Base-by-base conservation (phyloP, 192 early-diverging fungal genomes). In the Umbelopsis sp. region DNA sequence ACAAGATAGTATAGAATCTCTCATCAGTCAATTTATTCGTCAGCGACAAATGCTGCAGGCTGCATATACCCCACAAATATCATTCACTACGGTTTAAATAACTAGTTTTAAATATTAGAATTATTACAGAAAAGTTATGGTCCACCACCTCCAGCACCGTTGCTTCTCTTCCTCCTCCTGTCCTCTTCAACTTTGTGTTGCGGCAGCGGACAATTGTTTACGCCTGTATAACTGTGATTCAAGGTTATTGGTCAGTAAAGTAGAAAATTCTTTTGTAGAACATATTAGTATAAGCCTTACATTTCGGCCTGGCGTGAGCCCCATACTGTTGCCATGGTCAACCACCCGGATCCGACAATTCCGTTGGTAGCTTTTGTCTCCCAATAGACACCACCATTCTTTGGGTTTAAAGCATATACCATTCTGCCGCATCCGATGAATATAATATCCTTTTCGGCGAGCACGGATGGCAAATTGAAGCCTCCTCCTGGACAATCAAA, bases 281-380 rank as follows among this genome's bases (percentile, higher is more conserved):
- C 9, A 22, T 3, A 25, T 27, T 9, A 9, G 4, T 4, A 25
- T 23, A 25, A 12, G 3, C 0, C 51, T 52, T 52, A 52, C 51
- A 52, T 25, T 52, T 52, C 58, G 23, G 55, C 48, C 13, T 69
- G 37, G 12, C 73, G 53, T 27, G 73, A 74, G 20, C 55, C 61
- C 68, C 67, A 69, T 1, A 48, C 46, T 16, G 73, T 74, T 1
- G 68, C 73, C 47, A 74, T 35, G 4, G 67, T 64, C 68, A 74
- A 64, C 20, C 44, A 68, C 13, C 46, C 25, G 1, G 20, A 50
- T 25, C 73, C 73, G 3, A 70, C 16, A 22, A 25, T 44, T 4
- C 33, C 46, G 33, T 69, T 49, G 8, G 51, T 61, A 2, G 69
- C 21, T 5, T 51, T 27, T 7, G 45, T 51, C 13, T 4, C 20